Evolutionary conservation across 23 red algal species (phyloP), one percentile per base, ranked within the genome.

Genomic region (Gracilariopsis chorda): DNA sequence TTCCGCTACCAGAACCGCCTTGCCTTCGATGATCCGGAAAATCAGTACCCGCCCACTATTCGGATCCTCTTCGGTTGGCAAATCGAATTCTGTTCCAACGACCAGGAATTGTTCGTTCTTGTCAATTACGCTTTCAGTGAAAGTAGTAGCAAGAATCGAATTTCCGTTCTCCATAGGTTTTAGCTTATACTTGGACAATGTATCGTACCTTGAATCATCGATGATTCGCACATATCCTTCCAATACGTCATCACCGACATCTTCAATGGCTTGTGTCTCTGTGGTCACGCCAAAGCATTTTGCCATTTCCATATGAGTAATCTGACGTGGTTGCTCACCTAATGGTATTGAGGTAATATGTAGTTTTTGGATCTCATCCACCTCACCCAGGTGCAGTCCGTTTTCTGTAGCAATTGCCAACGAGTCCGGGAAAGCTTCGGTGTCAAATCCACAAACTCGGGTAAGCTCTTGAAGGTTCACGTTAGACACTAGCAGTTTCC

Each of bases 291-390:
- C 88, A 87, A 99, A 92, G 68, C 62, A 61, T 45, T 83, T 78
- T 13, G 87, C 87, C 10, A 41, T 40, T 39, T 84, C 85, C 48
- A 96, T 70, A 42, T 94, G 97, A 35, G 90, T 87, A 63, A 99
- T 96, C 14, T 93, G 86, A 34, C 97, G 91, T 19, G 97, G 97
- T 21, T 96, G 93, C 64, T 99, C 93, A 48, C 71, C 75, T 2
- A 99, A 72, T 13, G 93, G 93, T 25, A 95, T 68, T 7, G 89
- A 84, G 6, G 93, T 90, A 80, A 99, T 95, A 57, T 99, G 97
- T 42, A 99, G 73, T 73, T 95, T 90, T 68, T 99, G 97, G 57
- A 99, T 96, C 30, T 96, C 91, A 78, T 99, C 97, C 24, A 99
- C 93, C 10, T 61, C 77, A n/a, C 97, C 97, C 36, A 99, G 72